These are phyloP conservation scores for Zoysia japonica DNA, from an alignment of 176 grass and related monocot species.

Conservation along the genomic window DNA sequence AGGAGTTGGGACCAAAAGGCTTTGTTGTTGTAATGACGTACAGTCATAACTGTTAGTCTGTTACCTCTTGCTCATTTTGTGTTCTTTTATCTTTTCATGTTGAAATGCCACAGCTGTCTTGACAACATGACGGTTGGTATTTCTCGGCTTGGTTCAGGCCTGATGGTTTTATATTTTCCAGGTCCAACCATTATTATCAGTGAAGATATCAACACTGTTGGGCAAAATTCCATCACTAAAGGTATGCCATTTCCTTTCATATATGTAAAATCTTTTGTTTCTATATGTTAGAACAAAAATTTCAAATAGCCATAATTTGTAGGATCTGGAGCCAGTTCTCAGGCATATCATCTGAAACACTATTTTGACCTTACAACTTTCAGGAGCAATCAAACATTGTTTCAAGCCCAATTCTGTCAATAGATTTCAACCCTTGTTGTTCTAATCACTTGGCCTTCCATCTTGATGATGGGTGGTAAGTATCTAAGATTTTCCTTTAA, in stretches of 20 bases:
- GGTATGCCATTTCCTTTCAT: conserved; percentile 47
- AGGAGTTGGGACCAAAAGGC: no score
- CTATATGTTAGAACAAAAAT: not conserved
- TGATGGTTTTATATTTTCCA: conserved; percentile 32
- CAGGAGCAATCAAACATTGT: conserved; percentile 94
- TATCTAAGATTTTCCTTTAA: conserved; percentile 24
- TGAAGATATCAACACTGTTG: conserved; percentile 86
- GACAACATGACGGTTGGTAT: not conserved
- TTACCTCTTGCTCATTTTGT: not conserved
- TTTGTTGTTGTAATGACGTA: conserved; percentile 51
- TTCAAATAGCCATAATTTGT: conserved; percentile 3
- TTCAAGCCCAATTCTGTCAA: conserved; percentile 64
- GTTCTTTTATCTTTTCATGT: conserved; percentile 7
- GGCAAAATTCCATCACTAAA: conserved; percentile 75
- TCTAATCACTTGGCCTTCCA: conserved; percentile 84
- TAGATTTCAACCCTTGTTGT: conserved; percentile 79
- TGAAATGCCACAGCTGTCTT: conserved; percentile 9
- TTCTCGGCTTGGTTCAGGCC: conserved; percentile 23
- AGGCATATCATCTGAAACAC: not conserved
- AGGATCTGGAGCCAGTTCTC: not conserved
- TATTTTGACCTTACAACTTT: conserved; percentile 33
- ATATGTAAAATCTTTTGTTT: not conserved
- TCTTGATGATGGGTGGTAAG: conserved; percentile 90
- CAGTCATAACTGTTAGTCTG: not conserved
- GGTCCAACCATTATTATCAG: conserved; percentile 69